Evolutionary conservation across 352 stramenopile species (phyloP), one percentile per base, ranked within the genome.

Genomic region (Phytophthora multivora): DNA sequence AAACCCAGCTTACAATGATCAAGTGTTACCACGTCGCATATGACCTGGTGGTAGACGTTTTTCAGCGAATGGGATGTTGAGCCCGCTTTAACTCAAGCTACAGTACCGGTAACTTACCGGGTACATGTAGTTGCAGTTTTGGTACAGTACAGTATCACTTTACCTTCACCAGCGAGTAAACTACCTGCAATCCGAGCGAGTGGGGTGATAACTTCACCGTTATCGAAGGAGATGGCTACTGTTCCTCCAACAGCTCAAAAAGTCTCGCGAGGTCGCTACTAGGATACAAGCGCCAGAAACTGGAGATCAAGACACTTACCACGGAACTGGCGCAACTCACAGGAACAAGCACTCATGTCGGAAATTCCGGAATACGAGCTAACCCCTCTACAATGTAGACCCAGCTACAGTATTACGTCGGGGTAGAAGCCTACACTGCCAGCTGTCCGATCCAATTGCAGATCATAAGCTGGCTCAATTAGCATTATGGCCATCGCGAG

Each of bases 11-110:
- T 55, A 56, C 45, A 51, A 19, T 28, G 28, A 15, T 30, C 40
- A 66, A 43, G 31, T 50, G 23, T 4, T 50, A 19, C 30, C 47
- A 59, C 56, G 56, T 64, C 56, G n/a, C 56, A 64, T 21, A 52
- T 51, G 7, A 16, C 21, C 6, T 6, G 13, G 4, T 49, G 41
- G 41, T 3, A 15, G 12, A n/a, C 10, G 12, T 39, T 38, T 55
- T 62, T 62, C 18, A 55, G 31, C 54, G 54, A 62, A 57, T 58
- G 31, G 26, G 26, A 30, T 30, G 26, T 2, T 30, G 26, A 23
- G 21, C 21, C 4, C 21, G 4, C 21, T 23, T 23, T n/a, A n/a
- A n/a, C n/a, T n/a, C n/a, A n/a, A n/a, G n/a, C n/a, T n/a, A n/a
- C n/a, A n/a, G n/a, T n/a, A n/a, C n/a, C n/a, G n/a, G n/a, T n/a